Percentiles rank a stretch among this genome's conserved stretches.
Conservation (phyloP, 257 asterid species). For the Lantana camara region DNA sequence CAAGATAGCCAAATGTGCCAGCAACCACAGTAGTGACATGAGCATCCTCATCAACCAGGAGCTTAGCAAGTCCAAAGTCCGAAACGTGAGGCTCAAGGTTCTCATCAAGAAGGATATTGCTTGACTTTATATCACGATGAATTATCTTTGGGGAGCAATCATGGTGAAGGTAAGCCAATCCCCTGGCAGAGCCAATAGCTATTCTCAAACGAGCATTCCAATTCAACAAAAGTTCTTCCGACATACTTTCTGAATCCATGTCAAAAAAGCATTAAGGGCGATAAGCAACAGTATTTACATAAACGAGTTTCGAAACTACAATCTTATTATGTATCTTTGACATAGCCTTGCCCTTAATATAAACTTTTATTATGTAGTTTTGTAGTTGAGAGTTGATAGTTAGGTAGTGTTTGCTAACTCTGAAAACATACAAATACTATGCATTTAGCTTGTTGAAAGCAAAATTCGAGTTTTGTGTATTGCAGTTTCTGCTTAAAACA, state of each 20-base stretch:
- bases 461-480: no score
- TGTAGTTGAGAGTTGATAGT: no score
- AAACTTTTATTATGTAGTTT: no score
- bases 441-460: no score
- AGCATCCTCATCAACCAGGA: constrained; percentile 88
- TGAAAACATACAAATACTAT: no score
- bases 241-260: constrained; percentile 47
- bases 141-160: constrained; percentile 88
- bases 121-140: constrained; percentile 92
- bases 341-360: no score
- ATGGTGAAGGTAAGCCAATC: constrained; percentile 89
- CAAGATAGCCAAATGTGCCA: constrained; percentile 94
- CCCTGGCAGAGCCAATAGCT: constrained; percentile 95
- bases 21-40: constrained; percentile 98
- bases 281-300: no score
- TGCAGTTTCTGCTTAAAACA: no score
- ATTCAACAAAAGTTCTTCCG: constrained; percentile 53
- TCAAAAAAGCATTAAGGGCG: no score
- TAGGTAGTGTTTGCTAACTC: no score
- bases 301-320: no score
- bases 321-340: no score
- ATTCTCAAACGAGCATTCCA: constrained; percentile 83
- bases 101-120: constrained; percentile 92
- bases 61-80: constrained; percentile 96
- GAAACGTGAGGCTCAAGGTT: constrained; percentile 91